Evolutionary conservation across 139 green algal genomes (phyloP), one percentile per base, ranked within the genome.

Genomic region (Yamagishiella unicocca): DNA sequence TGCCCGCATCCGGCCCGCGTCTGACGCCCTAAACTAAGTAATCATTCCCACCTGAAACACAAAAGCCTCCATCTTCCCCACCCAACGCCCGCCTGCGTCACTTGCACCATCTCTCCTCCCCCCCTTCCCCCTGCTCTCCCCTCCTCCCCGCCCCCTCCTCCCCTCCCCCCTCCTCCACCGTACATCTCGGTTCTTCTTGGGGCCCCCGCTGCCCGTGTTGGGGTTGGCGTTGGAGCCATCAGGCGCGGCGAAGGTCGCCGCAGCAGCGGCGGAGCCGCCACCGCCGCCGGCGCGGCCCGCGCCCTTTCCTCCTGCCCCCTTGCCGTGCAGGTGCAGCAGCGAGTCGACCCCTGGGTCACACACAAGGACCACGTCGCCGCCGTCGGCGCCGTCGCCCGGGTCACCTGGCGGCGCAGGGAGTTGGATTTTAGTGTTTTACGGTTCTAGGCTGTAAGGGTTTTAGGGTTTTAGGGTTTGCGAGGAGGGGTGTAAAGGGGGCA

Each of bases 251-350:
- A 82, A 87, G 40, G 70, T 80, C 67, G 40, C 37, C 64, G 10
- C 31, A 8, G n/a, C 37, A 17, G 35, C 38, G 7, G 62, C 38
- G 27, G 42, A 27, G 24, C 72, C 42, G 9, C 10, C 42, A 24
- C 25, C 31, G 50, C 82, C 46, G 24, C 67, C 53, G 31, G n/a
- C n/a, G n/a, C n/a, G n/a, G n/a, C n/a, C n/a, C n/a, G n/a, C n/a
- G n/a, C 72, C 71, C 14, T 27, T n/a, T 25, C 71, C 54, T 4
- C 86, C 77, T 77, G 17, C 74, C 76, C 29, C 90, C 91, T 25
- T 25, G n/a, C 73, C 45, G 73, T 96, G 93, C 83, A 97, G 91
- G 77, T 97, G 93, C 71, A 95, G 83, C 68, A 97, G 83, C 31
- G 79, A 94, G 87, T 96, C 93, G 7, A 93, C 19, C 10, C 31